Base-by-base conservation (phyloP, 306 rosid species). In the Cicer cuneatum region DNA sequence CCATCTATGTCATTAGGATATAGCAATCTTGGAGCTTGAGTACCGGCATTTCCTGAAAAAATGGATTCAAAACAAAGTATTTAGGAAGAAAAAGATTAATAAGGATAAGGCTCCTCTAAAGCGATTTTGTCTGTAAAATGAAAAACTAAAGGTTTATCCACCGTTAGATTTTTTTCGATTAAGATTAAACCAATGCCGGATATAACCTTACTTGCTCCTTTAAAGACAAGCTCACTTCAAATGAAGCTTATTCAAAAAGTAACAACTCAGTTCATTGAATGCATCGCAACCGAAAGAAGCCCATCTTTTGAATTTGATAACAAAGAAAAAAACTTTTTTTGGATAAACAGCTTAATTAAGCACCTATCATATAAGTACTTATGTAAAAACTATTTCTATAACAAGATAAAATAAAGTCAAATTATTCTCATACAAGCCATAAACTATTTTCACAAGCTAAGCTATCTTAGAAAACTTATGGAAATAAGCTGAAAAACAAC, bases 1-100 rank as follows among this genome's bases (percentile, higher is more conserved):
- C 84, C 90, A 68, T 89, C 88, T 8, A 85, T 69, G 74, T 82
- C 91, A 61, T 46, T 87, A 5, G 95, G 90, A 75, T 82, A 80
- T 71, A 87, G 64, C 88, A 90, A 53, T 1, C 49, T 70, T 2
- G 98, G 92, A 73, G 87, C 84, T 29, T 69, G 86, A 41, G 69
- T 33, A 68, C 83, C 78, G 69, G 78, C 85, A 73, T 65, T 73
- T 81, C 86, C 98, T 93, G 69, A 70, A 64, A 64, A 66, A 72
- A 45, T 49, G 53, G 54, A 56, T 48, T 14, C 7, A 21, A 67
- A 52, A 64, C 24, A 14, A 66, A 43, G 37, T 43, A 37, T 43
- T 48, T 19, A 79, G 51, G 33, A 7, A 76, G 58, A 43, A 52
- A 24, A 24, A 24, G 33, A 46, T 7, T 1, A 45, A 45, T 45